A percentile compares a stretch with the other conserved stretches of the same genome.
phyloP scores from a whole-genome alignment of 768 basidiomycete species.

The Tulasnella sp. region DNA sequence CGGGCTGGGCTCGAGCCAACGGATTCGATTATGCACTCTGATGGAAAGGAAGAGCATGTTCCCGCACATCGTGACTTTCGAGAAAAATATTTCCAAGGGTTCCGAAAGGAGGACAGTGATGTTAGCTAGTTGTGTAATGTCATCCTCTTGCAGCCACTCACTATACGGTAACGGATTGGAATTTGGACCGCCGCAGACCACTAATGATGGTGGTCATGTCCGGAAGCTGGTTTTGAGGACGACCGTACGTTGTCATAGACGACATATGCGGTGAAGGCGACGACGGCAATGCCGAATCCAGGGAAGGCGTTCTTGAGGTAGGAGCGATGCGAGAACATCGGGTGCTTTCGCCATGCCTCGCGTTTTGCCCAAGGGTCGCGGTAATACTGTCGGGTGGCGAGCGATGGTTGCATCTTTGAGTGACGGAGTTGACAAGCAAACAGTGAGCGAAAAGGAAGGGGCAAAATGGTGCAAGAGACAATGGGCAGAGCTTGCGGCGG shows the following conservation, averaged over 20 bases:
- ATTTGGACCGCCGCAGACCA: background rate
- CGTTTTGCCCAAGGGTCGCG: slow-evolving; percentile 93
- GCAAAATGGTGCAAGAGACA: background rate
- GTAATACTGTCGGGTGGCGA: slow-evolving; percentile 45
- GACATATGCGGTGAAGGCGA: slow-evolving; percentile 89
- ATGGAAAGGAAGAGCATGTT: slow-evolving; percentile 40
- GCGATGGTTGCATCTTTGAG: slow-evolving; percentile 20
- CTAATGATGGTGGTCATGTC: slow-evolving; percentile 9
- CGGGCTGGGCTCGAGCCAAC: slow-evolving; percentile 30
- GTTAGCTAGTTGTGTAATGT: background rate
- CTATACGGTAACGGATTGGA: background rate
- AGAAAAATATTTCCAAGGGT: slow-evolving; percentile 82
- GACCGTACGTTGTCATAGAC: slow-evolving; percentile 64
- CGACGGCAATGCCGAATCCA: slow-evolving; percentile 89
- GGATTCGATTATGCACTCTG: slow-evolving; percentile 31
- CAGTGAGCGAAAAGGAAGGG: background rate
- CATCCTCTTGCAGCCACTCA: background rate
- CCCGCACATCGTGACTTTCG: slow-evolving; percentile 90
- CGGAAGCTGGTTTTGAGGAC: background rate
- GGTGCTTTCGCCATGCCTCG: slow-evolving; percentile 87
- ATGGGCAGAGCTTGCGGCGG: slow-evolving; percentile 11
- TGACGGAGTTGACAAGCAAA: background rate
- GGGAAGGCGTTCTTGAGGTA: slow-evolving; percentile 93
- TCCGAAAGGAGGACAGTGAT: slow-evolving; percentile 37
- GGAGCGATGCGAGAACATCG: slow-evolving; percentile 78